Evolutionary conservation across 345 rosid genomes (phyloP), one percentile per base, ranked within the genome.

Genomic region (Reutealis trisperma): DNA sequence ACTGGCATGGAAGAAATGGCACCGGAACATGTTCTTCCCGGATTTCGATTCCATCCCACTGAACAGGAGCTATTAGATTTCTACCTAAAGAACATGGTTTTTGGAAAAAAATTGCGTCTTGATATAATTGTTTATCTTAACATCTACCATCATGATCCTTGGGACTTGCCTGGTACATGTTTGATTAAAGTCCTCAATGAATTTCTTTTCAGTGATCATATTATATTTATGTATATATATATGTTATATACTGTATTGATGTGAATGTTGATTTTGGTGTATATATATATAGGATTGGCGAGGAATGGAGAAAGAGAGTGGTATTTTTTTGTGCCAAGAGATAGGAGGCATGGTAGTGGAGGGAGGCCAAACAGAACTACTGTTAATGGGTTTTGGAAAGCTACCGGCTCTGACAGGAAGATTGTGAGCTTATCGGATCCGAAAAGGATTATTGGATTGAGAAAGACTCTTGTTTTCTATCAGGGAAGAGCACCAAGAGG

Each of bases 251-350:
- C 5, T 37, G 32, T 60, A 2, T 25, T 16, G 61, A n/a, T 70
- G 8, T 24, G 9, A 52, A 44, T 62, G 37, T 66, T 72, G 27
- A n/a, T 63, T 54, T 47, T 52, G 32, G n/a, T n/a, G n/a, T n/a
- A n/a, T 63, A 2, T 15, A 22, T 47, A 3, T 44, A 47, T 54
- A 96, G 99, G 81, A 30, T 71, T 93, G 88, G 89, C 99, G 1
- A 85, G 51, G 82, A 86, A 90, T 61, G 98, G 98, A 2, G 99
- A 93, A 65, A 88, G 98, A 44, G 98, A 95, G 70, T 95, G 99
- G 99, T 95, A 95, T 60, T 95, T 95, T 75, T 90, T 89, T 64
- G 99, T 95, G 79, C 99, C 98, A 0, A 87, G 98, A 69, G 98
- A 95, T 75, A 90, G 91, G 87, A 95, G 90, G 77, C 90, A 90